Conservation (phyloP, 1,284 basidiomycete species). For the Tausonia pullulans region DNA sequence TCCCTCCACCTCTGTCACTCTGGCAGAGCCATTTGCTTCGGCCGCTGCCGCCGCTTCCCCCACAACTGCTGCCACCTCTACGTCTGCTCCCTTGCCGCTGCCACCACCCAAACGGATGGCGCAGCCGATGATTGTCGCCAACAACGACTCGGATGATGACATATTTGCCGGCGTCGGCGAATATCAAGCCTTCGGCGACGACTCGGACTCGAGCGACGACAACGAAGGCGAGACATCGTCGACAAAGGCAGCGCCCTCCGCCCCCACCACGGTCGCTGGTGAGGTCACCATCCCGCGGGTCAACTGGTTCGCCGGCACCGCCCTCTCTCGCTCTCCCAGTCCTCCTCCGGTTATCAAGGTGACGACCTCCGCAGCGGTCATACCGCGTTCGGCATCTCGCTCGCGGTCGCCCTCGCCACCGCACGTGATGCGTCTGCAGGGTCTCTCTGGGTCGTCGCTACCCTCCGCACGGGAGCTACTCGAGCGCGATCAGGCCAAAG, state of each 20-base stretch:
- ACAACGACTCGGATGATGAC: conserved; percentile 36
- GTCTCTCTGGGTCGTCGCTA: conserved; percentile 58
- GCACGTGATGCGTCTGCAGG: conserved; percentile 38
- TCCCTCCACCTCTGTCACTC: not conserved
- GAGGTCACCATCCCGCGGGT: not conserved
- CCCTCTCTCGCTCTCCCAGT: not conserved
- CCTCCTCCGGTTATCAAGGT: not conserved
- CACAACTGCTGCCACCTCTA: not conserved
- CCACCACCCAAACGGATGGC: conserved; percentile 11
- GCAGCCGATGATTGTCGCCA: conserved; percentile 8
- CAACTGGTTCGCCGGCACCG: conserved; percentile 20
- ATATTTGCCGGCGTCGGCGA: conserved; percentile 80
- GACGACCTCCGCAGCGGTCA: not conserved
- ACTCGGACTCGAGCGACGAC: conserved; percentile 39
- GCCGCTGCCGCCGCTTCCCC: conserved; percentile 3
- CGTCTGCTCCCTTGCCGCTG: conserved; percentile 7
- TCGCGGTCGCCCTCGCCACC: conserved; percentile 21
- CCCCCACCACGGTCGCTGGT: not conserved
- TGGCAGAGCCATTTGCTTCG: not conserved
- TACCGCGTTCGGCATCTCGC: not conserved
- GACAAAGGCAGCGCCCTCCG: not conserved
- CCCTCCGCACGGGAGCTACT: conserved; percentile 71
- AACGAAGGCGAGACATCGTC: conserved; percentile 33
- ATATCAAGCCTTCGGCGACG: conserved; percentile 51
- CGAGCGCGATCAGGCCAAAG: conserved; percentile 55